Evolutionary conservation across 1,284 basidiomycete species (phyloP).

Genomic region (Tilletiaria anomala): DNA sequence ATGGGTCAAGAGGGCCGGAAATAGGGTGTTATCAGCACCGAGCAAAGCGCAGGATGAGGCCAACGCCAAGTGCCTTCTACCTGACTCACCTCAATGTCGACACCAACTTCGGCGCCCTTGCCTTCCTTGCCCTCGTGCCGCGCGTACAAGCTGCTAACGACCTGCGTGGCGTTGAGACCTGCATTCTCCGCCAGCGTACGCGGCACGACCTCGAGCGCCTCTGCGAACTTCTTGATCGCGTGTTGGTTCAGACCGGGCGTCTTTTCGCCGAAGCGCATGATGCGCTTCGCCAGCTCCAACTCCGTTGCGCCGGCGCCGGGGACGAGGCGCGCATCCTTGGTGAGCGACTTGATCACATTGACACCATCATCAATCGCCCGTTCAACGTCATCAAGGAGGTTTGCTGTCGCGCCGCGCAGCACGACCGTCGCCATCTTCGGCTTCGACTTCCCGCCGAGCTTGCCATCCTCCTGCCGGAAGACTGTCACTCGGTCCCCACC

Average conservation of each 20-base stretch:
- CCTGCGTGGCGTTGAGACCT: slow-evolving; percentile 82
- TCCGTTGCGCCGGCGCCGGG: slow-evolving; percentile 91
- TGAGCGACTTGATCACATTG: slow-evolving; percentile 82
- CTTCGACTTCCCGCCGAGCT: slow-evolving; percentile 32
- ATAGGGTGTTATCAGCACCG: too few relatives aligned
- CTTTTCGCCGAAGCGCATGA: slow-evolving; percentile 73
- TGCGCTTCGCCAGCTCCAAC: slow-evolving; percentile 68
- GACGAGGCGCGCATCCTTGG: slow-evolving; percentile 79
- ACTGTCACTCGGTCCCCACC: slow-evolving; percentile 97
- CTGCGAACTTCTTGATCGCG: slow-evolving; percentile 77
- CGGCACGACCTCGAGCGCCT: slow-evolving; percentile 81
- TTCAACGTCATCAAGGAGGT: slow-evolving; percentile 86
- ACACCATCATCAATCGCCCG: slow-evolving; percentile 93
- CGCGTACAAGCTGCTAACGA: slow-evolving; percentile 72
- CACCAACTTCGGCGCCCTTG: slow-evolving; percentile 52
- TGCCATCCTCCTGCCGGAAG: slow-evolving; percentile 55
- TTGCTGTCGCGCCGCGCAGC: slow-evolving; percentile 68
- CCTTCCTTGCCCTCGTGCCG: slow-evolving; percentile 50
- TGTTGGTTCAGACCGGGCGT: slow-evolving; percentile 87
- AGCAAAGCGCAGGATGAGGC: too few relatives aligned
- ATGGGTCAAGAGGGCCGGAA: too few relatives aligned
- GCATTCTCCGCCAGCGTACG: slow-evolving; percentile 92
- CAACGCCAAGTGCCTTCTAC: too few relatives aligned
- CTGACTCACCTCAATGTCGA: slow-evolving; percentile 87
- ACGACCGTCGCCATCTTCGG: slow-evolving; percentile 37